Percentiles rank a stretch among this genome's conserved stretches.
These are phyloP conservation scores for Toxoplasma gondii DNA, from an alignment of 169 alveolate genomes.

Conservation along the genomic window DNA sequence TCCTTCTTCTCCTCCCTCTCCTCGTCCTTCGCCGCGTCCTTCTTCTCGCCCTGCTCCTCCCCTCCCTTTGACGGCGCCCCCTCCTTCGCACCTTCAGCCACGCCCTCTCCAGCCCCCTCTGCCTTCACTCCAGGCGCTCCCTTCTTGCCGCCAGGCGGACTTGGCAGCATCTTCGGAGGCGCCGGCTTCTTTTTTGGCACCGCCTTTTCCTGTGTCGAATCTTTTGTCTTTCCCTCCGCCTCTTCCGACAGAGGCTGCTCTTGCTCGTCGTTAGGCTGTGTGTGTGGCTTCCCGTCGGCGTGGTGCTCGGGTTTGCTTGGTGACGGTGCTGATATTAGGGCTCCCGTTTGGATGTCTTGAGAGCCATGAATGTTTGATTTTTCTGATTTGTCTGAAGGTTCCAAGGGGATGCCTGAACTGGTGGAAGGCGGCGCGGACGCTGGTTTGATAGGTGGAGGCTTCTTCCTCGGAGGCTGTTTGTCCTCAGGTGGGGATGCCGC, in stretches of 20 bases:
- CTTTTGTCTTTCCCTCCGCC: not conserved
- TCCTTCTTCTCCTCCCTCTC: not conserved
- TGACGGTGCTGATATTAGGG: too few species aligned
- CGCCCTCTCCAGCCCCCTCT: not conserved
- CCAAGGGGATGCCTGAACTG: too few species aligned
- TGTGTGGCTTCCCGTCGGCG: too few species aligned
- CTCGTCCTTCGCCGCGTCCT: not conserved
- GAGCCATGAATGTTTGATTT: too few species aligned
- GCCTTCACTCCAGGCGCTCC: constrained; percentile 28
- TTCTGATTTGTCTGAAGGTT: too few species aligned
- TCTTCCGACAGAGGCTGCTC: not conserved
- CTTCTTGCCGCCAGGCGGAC: not conserved
- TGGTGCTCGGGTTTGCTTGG: not conserved
- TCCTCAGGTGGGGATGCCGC: not conserved
- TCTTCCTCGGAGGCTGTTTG: not conserved
- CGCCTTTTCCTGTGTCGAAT: not conserved
- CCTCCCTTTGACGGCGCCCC: not conserved
- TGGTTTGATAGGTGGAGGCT: not conserved
- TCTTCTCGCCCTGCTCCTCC: not conserved
- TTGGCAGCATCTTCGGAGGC: not conserved
- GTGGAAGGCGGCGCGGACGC: too few species aligned
- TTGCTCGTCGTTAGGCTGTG: not conserved
- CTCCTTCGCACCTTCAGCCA: too few species aligned
- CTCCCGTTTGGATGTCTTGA: too few species aligned
- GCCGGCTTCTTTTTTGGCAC: not conserved